Conservation (phyloP, 192 early-diverging fungal genomes). For the Allomyces macrogynus region DNA sequence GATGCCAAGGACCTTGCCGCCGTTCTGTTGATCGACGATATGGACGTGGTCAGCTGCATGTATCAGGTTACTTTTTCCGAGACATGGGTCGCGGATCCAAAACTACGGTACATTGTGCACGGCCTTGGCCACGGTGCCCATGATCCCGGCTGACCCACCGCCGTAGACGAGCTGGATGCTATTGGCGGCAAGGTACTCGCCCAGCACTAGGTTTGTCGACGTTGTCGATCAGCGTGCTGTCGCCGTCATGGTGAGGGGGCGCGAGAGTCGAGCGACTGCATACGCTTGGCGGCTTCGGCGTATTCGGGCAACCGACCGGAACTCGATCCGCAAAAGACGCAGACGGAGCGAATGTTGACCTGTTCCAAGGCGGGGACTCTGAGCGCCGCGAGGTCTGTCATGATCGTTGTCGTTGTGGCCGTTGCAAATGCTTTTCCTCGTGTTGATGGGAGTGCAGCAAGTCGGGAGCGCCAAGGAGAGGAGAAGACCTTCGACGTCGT, state of each 20-base stretch:
- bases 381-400: not conserved
- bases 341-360: constrained; percentile 6
- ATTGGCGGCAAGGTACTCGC: not conserved
- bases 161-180: constrained; percentile 7
- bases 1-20: constrained; percentile 50
- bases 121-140: constrained; percentile 61
- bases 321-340: constrained; percentile 25
- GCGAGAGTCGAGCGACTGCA: not conserved
- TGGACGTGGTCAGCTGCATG: no score
- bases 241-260: not conserved
- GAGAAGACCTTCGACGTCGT: no score
- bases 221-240: not conserved
- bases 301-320: constrained; percentile 9
- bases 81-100: not conserved
- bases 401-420: no score
- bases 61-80: not conserved
- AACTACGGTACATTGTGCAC: constrained; percentile 14
- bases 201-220: not conserved
- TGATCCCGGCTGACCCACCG: constrained; percentile 46
- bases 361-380: not conserved
- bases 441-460: no score
- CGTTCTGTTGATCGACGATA: constrained; percentile 6
- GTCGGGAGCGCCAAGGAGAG: no score
- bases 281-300: constrained; percentile 6
- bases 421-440: no score